These are phyloP conservation scores for Corylus heterophylla DNA, from an alignment of 306 rosid species.

Conservation along the genomic window DNA sequence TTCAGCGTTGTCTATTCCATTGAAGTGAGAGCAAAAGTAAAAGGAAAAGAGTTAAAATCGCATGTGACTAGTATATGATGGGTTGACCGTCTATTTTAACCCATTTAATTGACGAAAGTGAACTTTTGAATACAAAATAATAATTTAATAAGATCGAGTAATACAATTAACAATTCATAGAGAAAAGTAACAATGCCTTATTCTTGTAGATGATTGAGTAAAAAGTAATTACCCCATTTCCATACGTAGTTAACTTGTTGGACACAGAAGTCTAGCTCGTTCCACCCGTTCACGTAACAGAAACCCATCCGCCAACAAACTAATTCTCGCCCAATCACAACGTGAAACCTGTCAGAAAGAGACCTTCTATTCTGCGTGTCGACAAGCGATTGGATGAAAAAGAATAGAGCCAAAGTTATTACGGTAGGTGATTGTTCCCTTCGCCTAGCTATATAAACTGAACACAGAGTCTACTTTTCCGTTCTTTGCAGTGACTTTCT, in stretches of 20 bases:
- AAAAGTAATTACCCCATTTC: too few relatives aligned
- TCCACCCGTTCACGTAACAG: neutral
- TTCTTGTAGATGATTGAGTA: too few relatives aligned
- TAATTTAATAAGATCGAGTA: too few relatives aligned
- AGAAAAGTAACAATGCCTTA: too few relatives aligned
- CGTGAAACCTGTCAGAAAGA: neutral
- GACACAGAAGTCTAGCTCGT: neutral
- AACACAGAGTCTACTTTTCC: neutral
- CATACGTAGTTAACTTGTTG: neutral
- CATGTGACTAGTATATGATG: too few relatives aligned
- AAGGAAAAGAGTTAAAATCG: too few relatives aligned
- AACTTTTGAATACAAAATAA: too few relatives aligned
- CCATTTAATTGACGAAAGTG: too few relatives aligned
- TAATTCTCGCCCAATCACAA: neutral
- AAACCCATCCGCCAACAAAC: neutral
- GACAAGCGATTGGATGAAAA: neutral
- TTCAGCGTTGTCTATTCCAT: too few relatives aligned
- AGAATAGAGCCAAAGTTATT: neutral
- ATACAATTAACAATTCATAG: too few relatives aligned
- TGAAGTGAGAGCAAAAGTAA: too few relatives aligned
- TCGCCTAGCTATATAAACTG: neutral
- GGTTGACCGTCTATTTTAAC: too few relatives aligned
- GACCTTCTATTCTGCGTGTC: neutral
- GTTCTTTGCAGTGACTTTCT: constrained; percentile 11
- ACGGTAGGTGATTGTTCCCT: neutral